These are phyloP conservation scores for Epichloe amarillans DNA, from an alignment of 2,329 filamentous ascomycete genomes.

Conservation along the genomic window DNA sequence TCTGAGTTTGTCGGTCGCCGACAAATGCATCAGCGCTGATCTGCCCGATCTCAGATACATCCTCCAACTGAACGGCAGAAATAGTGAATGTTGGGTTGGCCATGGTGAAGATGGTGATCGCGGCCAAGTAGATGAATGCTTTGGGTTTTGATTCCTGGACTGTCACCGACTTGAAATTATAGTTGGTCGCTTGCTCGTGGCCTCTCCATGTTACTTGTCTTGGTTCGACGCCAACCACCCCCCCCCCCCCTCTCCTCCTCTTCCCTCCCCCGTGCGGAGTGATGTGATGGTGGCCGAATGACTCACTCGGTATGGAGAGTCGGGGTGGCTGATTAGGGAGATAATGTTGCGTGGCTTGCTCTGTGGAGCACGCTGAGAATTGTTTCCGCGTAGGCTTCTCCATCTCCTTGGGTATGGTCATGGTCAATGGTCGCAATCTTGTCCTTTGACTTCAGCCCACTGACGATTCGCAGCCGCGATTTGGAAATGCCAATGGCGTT, in stretches of 20 bases:
- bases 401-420: conserved; percentile 16
- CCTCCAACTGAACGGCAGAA: conserved; percentile 11
- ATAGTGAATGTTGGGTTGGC: conserved; percentile 10
- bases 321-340: not conserved
- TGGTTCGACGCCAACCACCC: no score
- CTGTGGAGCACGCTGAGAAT: conserved; percentile 16
- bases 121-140: no score
- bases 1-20: conserved; percentile 21
- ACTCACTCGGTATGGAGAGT: not conserved
- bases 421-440: conserved; percentile 42
- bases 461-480: conserved; percentile 47
- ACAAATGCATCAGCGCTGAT: conserved; percentile 18
- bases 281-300: not conserved
- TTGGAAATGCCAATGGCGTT: conserved; percentile 47
- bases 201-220: no score
- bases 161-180: no score
- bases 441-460: conserved; percentile 49
- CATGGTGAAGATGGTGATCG: conserved; percentile 6
- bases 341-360: conserved; percentile 9
- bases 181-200: no score
- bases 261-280: no score
- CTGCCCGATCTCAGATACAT: conserved; percentile 17
- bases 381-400: conserved; percentile 13
- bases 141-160: no score
- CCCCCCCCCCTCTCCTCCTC: no score